Conservation (phyloP, 164 flowering plant genomes). For the Nymphaea thermarum region DNA sequence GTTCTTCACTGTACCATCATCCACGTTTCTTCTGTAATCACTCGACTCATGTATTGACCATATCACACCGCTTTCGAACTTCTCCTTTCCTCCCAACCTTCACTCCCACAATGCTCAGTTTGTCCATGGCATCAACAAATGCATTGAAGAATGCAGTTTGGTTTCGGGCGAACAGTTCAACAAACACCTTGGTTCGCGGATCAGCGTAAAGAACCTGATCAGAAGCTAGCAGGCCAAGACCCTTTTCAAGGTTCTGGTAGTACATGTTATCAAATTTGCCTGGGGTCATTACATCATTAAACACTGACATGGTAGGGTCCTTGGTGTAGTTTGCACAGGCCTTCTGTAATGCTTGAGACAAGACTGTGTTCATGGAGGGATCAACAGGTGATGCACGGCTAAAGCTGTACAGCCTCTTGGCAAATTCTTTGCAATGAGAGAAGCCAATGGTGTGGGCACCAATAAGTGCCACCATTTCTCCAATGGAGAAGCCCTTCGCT, state of each 20-base stretch:
- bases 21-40: not conserved
- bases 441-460: slow-evolving; percentile 82
- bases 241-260: slow-evolving; percentile 45
- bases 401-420: slow-evolving; percentile 25
- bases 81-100: slow-evolving; percentile 33
- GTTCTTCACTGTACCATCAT: not conserved
- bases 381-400: slow-evolving; percentile 17
- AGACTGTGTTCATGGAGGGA: slow-evolving; percentile 35
- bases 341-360: slow-evolving; percentile 25
- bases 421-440: slow-evolving; percentile 66
- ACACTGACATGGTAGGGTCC: slow-evolving; percentile 48
- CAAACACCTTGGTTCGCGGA: slow-evolving; percentile 30
- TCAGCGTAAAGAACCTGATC: slow-evolving; percentile 38
- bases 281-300: slow-evolving; percentile 64
- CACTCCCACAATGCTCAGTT: slow-evolving; percentile 35
- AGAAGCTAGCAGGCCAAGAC: slow-evolving; percentile 47
- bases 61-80: slow-evolving; percentile 41
- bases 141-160: slow-evolving; percentile 39
- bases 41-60: slow-evolving; percentile 16
- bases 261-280: slow-evolving; percentile 59
- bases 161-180: slow-evolving; percentile 31
- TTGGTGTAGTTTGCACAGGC: slow-evolving; percentile 32
- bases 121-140: slow-evolving; percentile 53
- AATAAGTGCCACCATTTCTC: slow-evolving; percentile 59
- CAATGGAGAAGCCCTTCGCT: slow-evolving; percentile 22